phyloP scores from a whole-genome alignment of 352 stramenopile species.

The Phytophthora colocasiae region DNA sequence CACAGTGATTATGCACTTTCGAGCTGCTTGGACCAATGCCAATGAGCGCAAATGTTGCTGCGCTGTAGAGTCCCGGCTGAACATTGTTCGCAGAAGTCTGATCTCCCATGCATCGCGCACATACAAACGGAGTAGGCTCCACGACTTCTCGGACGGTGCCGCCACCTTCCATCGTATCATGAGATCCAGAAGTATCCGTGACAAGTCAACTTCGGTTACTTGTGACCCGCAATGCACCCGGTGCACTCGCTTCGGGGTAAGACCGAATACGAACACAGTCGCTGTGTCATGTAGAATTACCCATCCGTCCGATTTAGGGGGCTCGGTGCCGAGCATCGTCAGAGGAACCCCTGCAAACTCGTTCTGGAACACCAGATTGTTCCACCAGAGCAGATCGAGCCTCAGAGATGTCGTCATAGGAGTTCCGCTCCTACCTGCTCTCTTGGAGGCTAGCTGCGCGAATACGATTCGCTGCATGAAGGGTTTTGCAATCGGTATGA shows the following conservation, averaged over 20 bases:
- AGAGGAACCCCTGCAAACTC: background rate
- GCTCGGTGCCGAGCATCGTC: background rate
- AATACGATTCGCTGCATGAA: constrained; percentile 1
- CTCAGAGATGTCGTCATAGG: background rate
- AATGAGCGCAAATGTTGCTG: background rate
- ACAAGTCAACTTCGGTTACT: background rate
- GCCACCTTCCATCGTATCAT: background rate
- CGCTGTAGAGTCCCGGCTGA: background rate
- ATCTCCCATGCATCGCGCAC: background rate
- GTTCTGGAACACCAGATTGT: background rate
- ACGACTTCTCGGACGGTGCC: background rate
- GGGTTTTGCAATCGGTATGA: background rate
- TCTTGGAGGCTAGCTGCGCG: background rate
- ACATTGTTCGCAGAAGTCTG: background rate
- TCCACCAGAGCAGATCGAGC: background rate
- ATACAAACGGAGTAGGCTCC: background rate
- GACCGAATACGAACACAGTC: background rate
- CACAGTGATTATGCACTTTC: background rate
- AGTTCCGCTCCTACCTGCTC: background rate
- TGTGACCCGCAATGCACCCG: background rate
- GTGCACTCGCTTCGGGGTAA: background rate
- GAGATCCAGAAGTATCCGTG: background rate
- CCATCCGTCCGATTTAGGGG: background rate
- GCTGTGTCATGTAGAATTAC: background rate
- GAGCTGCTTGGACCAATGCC: background rate